These are phyloP conservation scores for Oldenlandia corymbosa DNA, from an alignment of 257 asterid genomes.

Conservation along the genomic window DNA sequence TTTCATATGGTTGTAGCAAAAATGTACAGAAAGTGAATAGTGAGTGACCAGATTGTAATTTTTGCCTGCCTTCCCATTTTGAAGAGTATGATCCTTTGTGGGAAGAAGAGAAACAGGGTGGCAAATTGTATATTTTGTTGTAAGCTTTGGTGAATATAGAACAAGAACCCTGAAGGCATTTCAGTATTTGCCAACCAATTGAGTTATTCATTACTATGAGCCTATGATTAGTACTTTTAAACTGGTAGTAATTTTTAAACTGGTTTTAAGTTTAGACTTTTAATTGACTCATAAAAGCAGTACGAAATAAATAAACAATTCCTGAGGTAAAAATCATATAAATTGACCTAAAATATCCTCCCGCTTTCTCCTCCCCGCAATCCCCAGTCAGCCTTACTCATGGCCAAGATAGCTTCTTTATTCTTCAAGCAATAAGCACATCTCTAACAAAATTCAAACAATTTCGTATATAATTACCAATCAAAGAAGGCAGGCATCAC, in stretches of 20 bases:
- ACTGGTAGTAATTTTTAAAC: too few species aligned
- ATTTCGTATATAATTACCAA: not conserved
- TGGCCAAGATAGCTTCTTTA: constrained; percentile 22
- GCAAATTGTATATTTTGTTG: too few species aligned
- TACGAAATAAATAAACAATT: too few species aligned
- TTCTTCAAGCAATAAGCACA: constrained; percentile 30
- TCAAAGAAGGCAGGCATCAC: not conserved
- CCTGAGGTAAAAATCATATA: not conserved
- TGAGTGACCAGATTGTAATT: not conserved
- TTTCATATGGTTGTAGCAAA: not conserved
- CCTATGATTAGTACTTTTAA: too few species aligned
- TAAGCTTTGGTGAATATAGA: too few species aligned
- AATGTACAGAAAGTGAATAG: not conserved
- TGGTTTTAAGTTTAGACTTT: too few species aligned
- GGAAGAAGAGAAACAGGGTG: too few species aligned
- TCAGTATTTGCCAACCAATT: too few species aligned
- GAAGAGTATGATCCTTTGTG: too few species aligned
- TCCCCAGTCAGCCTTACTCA: not conserved
- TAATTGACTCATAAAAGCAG: too few species aligned
- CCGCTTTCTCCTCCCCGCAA: constrained; percentile 2
- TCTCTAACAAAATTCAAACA: not conserved
- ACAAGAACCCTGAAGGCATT: too few species aligned
- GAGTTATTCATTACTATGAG: too few species aligned
- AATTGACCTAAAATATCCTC: constrained; percentile 1
- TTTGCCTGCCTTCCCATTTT: not conserved